Base-by-base conservation (phyloP, 225 moss, liverwort and hornwort species). In the Polytrichum commune region DNA sequence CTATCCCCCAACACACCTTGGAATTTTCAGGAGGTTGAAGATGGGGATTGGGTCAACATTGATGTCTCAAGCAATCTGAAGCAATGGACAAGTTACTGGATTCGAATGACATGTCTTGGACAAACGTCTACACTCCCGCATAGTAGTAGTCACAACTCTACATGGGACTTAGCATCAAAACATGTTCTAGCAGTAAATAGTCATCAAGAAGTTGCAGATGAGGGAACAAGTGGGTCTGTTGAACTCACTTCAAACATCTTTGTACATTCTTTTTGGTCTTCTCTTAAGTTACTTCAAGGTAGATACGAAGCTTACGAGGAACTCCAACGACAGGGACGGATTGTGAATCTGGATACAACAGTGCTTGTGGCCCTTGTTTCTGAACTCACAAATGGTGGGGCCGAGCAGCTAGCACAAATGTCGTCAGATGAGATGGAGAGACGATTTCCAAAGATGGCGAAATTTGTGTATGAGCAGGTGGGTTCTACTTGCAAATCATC, bases 271-370 rank as follows among this genome's bases (percentile, higher is more conserved):
- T 78, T 76, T 20, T 92, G 90, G 93, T 70, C 73, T 66, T 74
- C 62, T 56, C 69, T 85, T 6, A 60, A 55, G 68, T 68, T 19
- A 1, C 66, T 83, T 65, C 69, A 71, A 83, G 69, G 60, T 46
- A 85, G 72, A 32, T 73, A 75, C 62, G 80, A 60, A 33, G 66
- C 65, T 23, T 77, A 75, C 27, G 75, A 79, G 7, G 53, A 70
- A 75, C 62, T 79, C 5, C 76, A 73, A 54, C 77, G 32, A 65
- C 71, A 64, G 69, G 67, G 86, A 23, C 89, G 75, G 60, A 69
- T 90, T 54, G 71, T 98, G 54, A 98, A 93, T 74, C 65, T 98
- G 87, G 98, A 98, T 68, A 98, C 95, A 9, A 95, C 98, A 18
- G 90, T 89, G 78, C 83, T 98, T 66, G 85, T 98, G 69, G 95